These are phyloP conservation scores for Choanephora cucurbitarum DNA, from an alignment of 371 early-diverging fungal genomes.

Conservation along the genomic window DNA sequence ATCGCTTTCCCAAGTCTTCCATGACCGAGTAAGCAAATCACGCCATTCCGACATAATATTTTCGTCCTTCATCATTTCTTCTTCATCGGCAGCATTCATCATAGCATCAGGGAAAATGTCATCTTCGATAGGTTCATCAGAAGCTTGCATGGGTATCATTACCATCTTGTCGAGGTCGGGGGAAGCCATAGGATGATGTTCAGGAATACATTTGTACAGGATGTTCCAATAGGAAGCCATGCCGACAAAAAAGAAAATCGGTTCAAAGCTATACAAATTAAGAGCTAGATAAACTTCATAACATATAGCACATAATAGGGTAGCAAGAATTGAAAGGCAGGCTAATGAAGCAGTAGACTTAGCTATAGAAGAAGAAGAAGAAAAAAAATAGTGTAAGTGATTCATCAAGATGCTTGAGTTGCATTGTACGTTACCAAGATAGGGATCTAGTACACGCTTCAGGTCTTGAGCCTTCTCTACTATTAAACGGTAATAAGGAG, in stretches of 20 bases:
- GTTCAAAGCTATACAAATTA: slow-evolving; percentile 19
- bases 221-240: slow-evolving; percentile 20
- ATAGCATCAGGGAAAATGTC: slow-evolving; percentile 7
- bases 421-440: background rate
- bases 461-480: background rate
- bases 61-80: slow-evolving; percentile 36
- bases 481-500: background rate
- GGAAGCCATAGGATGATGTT: background rate
- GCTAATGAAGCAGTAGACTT: slow-evolving; percentile 13
- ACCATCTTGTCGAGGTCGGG: background rate
- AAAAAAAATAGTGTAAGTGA: background rate
- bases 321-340: slow-evolving; percentile 11
- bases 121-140: slow-evolving; percentile 2
- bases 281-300: slow-evolving; percentile 25
- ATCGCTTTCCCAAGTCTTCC: slow-evolving; percentile 16
- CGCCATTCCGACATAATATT: slow-evolving; percentile 41
- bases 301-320: slow-evolving; percentile 2
- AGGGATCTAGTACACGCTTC: background rate
- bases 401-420: background rate
- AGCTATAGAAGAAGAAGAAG: slow-evolving; percentile 12
- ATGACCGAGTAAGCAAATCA: slow-evolving; percentile 34
- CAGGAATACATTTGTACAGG: slow-evolving; percentile 1
- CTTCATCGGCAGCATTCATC: slow-evolving; percentile 24
- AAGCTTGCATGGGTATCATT: background rate
- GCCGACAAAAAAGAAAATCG: slow-evolving; percentile 18